phyloP scores from a whole-genome alignment of 177 flowering plant species.

The Tripterygium wilfordii region DNA sequence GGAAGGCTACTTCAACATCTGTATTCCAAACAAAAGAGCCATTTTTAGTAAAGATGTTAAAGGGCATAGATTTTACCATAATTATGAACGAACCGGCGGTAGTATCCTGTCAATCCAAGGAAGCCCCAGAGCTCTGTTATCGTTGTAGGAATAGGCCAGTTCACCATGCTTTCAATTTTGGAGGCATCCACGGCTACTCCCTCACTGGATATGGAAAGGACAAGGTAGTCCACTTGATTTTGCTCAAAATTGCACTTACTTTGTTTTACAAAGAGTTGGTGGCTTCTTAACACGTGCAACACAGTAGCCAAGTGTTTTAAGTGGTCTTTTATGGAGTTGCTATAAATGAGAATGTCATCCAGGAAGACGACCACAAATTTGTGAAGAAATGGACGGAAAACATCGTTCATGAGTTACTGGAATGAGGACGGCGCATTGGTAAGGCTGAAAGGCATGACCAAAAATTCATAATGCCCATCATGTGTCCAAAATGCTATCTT shows the following conservation, averaged over 20 bases:
- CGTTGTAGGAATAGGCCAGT: constrained; percentile 1
- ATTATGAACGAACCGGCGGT: not conserved
- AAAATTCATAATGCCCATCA: constrained; percentile 3
- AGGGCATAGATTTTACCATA: not conserved
- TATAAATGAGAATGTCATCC: constrained; percentile 2
- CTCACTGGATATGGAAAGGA: not conserved
- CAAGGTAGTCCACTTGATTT: not conserved
- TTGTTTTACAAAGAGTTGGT: not conserved
- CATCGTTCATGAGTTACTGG: not conserved
- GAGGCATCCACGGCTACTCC: not conserved
- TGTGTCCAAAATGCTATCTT: not conserved
- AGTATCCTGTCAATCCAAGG: constrained; percentile 1
- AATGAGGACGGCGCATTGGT: constrained; percentile 2
- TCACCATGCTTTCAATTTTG: not conserved
- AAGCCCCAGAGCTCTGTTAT: not conserved
- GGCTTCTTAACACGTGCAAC: not conserved
- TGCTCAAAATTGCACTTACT: not conserved
- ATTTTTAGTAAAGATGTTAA: not conserved
- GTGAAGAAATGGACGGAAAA: not conserved
- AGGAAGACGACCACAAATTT: constrained; percentile 1
- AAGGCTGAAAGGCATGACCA: too few relatives aligned
- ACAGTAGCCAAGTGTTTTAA: not conserved
- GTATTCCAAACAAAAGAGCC: not conserved
- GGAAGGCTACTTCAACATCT: not conserved
- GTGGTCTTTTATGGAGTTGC: not conserved